Percentiles rank a stretch among this genome's conserved stretches.
Evolutionary conservation across 2,329 filamentous ascomycete genomes (phyloP).

Genomic region (Dactylellina cionopaga): DNA sequence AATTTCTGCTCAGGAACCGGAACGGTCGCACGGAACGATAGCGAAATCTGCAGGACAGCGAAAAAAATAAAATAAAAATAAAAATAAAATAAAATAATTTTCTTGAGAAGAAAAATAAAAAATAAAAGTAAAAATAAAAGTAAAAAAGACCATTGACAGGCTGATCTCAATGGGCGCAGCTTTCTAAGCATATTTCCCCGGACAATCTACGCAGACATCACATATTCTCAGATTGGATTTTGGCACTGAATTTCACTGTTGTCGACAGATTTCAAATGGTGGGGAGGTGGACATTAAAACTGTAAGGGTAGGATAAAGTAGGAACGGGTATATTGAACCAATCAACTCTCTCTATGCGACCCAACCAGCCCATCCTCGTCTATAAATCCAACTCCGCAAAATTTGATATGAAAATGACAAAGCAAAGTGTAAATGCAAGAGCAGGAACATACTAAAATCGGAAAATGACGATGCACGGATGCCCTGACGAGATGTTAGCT

Average conservation of each 20-base stretch:
- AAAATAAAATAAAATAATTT: not conserved
- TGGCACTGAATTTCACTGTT: slow-evolving; percentile 23
- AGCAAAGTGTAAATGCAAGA: slow-evolving; percentile 52
- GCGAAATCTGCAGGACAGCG: slow-evolving; percentile 14
- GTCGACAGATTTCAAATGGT: slow-evolving; percentile 41
- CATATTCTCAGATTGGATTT: slow-evolving; percentile 7
- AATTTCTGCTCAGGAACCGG: slow-evolving; percentile 30
- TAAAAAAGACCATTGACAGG: not conserved
- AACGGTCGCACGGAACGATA: slow-evolving; percentile 48
- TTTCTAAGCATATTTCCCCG: not conserved
- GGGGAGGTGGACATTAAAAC: slow-evolving; percentile 53
- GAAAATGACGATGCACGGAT: slow-evolving; percentile 54
- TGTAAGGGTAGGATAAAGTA: slow-evolving; percentile 54
- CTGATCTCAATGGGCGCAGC: not conserved
- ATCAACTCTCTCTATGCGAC: slow-evolving; percentile 53
- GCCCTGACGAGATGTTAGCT: slow-evolving; percentile 45
- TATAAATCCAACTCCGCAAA: slow-evolving; percentile 54
- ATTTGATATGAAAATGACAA: slow-evolving; percentile 52
- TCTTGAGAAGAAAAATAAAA: slow-evolving; percentile 19
- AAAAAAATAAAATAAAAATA: not conserved
- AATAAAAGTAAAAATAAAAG: slow-evolving; percentile 15
- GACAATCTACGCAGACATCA: not conserved
- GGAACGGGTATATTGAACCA: slow-evolving; percentile 54
- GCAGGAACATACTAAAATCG: slow-evolving; percentile 47
- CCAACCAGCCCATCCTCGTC: slow-evolving; percentile 53